A percentile compares a stretch with the other conserved stretches of the same genome.
Conservation (phyloP, 2,329 filamentous ascomycete species). For the Monosporascus sp. region DNA sequence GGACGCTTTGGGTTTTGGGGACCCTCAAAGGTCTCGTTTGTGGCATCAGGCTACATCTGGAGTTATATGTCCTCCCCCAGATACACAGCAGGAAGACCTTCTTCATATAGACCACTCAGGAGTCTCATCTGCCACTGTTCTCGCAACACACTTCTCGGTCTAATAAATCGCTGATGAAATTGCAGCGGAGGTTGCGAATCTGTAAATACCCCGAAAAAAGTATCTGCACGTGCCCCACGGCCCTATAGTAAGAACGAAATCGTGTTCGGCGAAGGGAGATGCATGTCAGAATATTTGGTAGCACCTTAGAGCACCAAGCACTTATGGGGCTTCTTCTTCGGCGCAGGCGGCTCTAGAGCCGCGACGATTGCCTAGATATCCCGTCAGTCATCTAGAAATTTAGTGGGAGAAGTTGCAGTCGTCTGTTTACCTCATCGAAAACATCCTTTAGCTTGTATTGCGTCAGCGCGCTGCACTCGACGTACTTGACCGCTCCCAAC, state of each 20-base stretch:
- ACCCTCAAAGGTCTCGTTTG: neutral
- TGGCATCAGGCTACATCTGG: neutral
- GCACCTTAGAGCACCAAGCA: slow-evolving; percentile 61
- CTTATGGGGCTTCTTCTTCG: slow-evolving; percentile 70
- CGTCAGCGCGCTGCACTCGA: slow-evolving; percentile 95
- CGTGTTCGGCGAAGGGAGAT: slow-evolving; percentile 8
- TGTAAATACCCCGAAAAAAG: neutral
- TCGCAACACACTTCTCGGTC: neutral
- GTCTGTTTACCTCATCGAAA: slow-evolving; percentile 81
- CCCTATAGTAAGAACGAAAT: neutral
- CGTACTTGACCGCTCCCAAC: slow-evolving; percentile 95
- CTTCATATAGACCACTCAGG: neutral
- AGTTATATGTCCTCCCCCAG: neutral
- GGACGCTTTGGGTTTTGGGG: neutral
- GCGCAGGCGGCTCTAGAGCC: slow-evolving; percentile 79
- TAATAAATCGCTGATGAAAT: neutral
- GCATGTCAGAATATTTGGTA: slow-evolving; percentile 7
- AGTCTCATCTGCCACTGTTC: neutral
- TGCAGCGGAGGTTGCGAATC: neutral
- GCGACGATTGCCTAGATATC: slow-evolving; percentile 79
- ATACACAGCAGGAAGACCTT: neutral
- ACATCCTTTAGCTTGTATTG: slow-evolving; percentile 99
- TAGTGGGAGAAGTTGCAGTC: neutral
- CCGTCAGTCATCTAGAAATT: neutral
- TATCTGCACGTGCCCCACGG: neutral